phyloP scores from a whole-genome alignment of 805 yeast species.

The Maudiozyma bulderi region DNA sequence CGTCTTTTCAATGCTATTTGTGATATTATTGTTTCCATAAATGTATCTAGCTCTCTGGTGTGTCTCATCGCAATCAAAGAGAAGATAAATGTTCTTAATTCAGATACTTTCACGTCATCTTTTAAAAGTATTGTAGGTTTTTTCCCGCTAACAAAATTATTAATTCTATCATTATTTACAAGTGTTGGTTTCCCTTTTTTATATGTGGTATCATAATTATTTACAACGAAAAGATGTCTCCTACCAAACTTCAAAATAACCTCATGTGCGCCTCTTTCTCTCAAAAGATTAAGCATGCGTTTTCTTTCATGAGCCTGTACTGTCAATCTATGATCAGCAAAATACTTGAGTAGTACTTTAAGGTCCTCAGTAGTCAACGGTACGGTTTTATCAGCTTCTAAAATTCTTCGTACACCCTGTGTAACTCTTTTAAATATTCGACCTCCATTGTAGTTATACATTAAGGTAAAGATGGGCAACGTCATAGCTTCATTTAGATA shows the following conservation, averaged over 20 bases:
- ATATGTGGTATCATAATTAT: not conserved
- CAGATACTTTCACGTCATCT: constrained; percentile 11
- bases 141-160: not conserved
- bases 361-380: not conserved
- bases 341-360: not conserved
- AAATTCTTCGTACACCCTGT: not conserved
- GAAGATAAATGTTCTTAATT: constrained; percentile 14
- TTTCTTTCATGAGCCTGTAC: constrained; percentile 7
- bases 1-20: constrained; percentile 17
- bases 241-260: constrained; percentile 12
- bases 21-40: constrained; percentile 12
- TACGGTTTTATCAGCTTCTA: not conserved
- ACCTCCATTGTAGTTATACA: not conserved
- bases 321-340: not conserved
- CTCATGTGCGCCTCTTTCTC: constrained; percentile 11
- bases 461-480: not conserved
- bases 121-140: not conserved
- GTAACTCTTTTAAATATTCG: not conserved
- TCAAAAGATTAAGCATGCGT: constrained; percentile 12
- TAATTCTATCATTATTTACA: constrained; percentile 3
- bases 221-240: constrained; percentile 5
- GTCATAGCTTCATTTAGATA: not conserved
- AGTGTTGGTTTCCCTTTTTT: not conserved
- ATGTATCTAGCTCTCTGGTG: constrained; percentile 7
- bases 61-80: constrained; percentile 11